Base-by-base conservation (phyloP, 768 basidiomycete genomes). In the Candolleomyces aberdarensis region DNA sequence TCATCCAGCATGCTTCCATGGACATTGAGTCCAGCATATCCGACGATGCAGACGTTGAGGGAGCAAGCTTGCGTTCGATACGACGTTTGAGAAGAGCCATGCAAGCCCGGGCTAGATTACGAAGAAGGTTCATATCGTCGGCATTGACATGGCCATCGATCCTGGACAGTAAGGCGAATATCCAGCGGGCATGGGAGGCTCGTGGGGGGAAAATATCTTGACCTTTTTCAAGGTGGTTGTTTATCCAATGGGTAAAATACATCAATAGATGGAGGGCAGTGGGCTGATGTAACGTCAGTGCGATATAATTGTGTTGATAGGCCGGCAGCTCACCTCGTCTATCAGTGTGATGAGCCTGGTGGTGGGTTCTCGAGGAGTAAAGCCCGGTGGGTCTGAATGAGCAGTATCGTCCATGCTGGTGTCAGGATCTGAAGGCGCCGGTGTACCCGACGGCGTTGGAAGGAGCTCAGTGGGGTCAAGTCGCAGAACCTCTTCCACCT, bases 221-320 rank as follows among this genome's bases (percentile, higher is more conserved):
- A 59, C 78, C 73, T 22, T 79, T 72, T 50, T 85, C 78, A 7
- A 90, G 70, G 62, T 88, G 80, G 14, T 81, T 60, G 63, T 87
- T 86, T 63, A 91, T 86, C 91, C 91, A 94, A 67, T 92, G 83
- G 17, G 85, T 80, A 70, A 92, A 92, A 70, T 92, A 92, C 88
- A 90, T 91, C 61, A 94, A 72, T 49, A 93, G 78, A 69, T 91
- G 91, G 29, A 93, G 70, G 5, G 89, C 84, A 70, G 79, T 83
- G 67, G 82, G 80, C 91, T 93, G 64, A 36, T 62, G 56, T 53
- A 50, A 55, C 48, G 63, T 69, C 20, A 68, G 61, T 56, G 15
- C 10, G 53, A 11, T 9, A 7, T n/a, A 17, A 40, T n/a, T 1
- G 20, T 13, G 10, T 41, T 6, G 10, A n/a, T 7, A 19, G 40